Evolutionary conservation across 2,329 filamentous ascomycete genomes (phyloP).

Genomic region (Ilyonectria sp.): DNA sequence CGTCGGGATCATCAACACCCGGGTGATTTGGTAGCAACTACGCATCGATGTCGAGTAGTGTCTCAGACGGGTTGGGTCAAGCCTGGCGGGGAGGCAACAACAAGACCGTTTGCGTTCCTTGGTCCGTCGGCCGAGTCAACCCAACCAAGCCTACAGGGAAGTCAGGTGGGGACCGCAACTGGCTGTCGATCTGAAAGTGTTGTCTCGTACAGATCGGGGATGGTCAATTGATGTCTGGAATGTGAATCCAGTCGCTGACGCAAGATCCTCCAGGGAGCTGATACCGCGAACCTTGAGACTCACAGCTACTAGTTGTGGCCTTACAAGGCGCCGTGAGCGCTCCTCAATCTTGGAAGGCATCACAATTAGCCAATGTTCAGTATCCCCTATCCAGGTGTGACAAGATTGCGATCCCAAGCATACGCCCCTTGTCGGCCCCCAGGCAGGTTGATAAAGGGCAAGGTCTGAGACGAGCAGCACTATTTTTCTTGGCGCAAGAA

Average conservation of each 20-base stretch:
- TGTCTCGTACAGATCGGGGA: constrained; percentile 17
- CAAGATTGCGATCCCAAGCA: neutral
- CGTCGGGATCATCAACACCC: too few relatives aligned
- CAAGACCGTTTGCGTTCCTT: constrained; percentile 22
- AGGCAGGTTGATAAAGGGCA: neutral
- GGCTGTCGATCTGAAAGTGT: neutral
- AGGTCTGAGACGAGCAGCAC: neutral
- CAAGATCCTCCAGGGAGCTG: constrained; percentile 20
- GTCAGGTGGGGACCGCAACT: neutral
- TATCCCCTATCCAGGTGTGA: too few relatives aligned
- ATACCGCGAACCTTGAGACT: constrained; percentile 23
- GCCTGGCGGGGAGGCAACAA: constrained; percentile 13
- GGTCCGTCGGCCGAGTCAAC: constrained; percentile 28
- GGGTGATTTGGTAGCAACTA: neutral
- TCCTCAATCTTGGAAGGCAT: neutral
- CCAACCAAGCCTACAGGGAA: neutral
- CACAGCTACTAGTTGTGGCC: neutral
- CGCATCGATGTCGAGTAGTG: neutral
- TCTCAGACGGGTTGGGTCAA: constrained; percentile 14
- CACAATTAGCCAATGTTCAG: neutral
- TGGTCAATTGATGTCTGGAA: constrained; percentile 20
- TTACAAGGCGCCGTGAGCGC: neutral
- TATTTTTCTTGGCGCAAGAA: constrained; percentile 1
- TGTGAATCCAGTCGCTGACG: constrained; percentile 34
- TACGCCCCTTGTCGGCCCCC: too few relatives aligned